These are phyloP conservation scores for Aspergillus sp. DNA, from an alignment of 2,329 filamentous ascomycete genomes.

Conservation along the genomic window DNA sequence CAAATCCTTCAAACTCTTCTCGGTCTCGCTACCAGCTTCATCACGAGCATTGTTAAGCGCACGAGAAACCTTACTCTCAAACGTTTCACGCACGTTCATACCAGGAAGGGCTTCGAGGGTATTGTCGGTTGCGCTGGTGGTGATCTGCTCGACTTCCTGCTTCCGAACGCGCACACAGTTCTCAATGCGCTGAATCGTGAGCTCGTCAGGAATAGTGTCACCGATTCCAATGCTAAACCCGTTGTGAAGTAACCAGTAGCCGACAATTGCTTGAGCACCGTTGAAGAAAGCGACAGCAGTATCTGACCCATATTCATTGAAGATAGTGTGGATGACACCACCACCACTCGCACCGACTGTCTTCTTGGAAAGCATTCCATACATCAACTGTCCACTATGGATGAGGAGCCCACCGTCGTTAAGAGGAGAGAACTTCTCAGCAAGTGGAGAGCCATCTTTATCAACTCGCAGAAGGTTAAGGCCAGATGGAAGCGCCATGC, in stretches of 20 bases:
- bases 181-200: constrained; percentile 82
- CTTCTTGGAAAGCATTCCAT: constrained; percentile 90
- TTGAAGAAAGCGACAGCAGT: constrained; percentile 95
- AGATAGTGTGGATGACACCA: constrained; percentile 93
- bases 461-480: constrained; percentile 72
- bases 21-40: constrained; percentile 87
- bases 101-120: constrained; percentile 88
- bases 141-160: constrained; percentile 72
- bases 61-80: constrained; percentile 95
- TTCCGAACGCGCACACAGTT: constrained; percentile 80
- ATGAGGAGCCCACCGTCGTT: constrained; percentile 79
- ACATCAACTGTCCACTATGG: constrained; percentile 84
- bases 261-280: constrained; percentile 88
- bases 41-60: constrained; percentile 95
- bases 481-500: constrained; percentile 83
- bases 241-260: constrained; percentile 95
- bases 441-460: constrained; percentile 59
- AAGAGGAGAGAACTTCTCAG: constrained; percentile 58
- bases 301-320: constrained; percentile 86
- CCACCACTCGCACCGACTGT: constrained; percentile 84
- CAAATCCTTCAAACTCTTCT: constrained; percentile 87
- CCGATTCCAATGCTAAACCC: constrained; percentile 98
- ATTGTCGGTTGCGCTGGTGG: constrained; percentile 77
- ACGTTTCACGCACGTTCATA: constrained; percentile 98
- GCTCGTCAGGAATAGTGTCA: constrained; percentile 89